Evolutionary conservation across 305 asterid genomes (phyloP).

Genomic region (Striga hermonthica): DNA sequence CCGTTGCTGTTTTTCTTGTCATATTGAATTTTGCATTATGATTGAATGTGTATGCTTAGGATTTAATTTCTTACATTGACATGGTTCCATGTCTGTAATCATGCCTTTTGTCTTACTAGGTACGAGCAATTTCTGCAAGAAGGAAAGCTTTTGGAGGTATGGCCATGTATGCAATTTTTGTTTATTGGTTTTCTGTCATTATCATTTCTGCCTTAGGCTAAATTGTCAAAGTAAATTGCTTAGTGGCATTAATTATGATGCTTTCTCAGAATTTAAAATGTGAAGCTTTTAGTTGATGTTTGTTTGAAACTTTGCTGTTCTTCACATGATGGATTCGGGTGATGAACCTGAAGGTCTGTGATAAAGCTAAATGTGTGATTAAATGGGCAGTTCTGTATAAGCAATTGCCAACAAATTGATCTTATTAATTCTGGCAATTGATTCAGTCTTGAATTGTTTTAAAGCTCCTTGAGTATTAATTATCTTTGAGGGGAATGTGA

Average conservation of each 20-base stretch:
- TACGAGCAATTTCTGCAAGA: conserved; percentile 77
- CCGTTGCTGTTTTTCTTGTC: conserved; percentile 13
- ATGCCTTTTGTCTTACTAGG: conserved; percentile 40
- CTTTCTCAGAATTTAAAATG: conserved; percentile 1
- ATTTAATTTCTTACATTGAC: conserved; percentile 13
- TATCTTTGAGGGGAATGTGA: neutral
- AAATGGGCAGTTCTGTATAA: neutral
- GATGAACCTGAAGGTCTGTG: neutral
- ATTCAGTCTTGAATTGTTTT: conserved; percentile 10
- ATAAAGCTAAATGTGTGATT: conserved; percentile 1
- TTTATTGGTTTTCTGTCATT: conserved; percentile 18
- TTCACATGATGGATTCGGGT: conserved; percentile 2
- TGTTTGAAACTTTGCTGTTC: conserved; percentile 18
- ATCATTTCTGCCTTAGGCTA: conserved; percentile 12
- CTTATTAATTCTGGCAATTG: conserved; percentile 8
- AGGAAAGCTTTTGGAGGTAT: conserved; percentile 94
- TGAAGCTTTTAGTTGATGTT: conserved; percentile 9
- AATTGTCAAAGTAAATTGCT: conserved; percentile 17
- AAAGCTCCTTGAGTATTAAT: neutral
- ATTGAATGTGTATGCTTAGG: neutral
- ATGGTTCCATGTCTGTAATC: conserved; percentile 22
- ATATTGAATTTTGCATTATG: conserved; percentile 17
- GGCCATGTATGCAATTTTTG: conserved; percentile 1
- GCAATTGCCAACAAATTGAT: neutral
- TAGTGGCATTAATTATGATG: neutral